These are phyloP conservation scores for Plantago elongata DNA, from an alignment of 257 asterid genomes.

Conservation along the genomic window DNA sequence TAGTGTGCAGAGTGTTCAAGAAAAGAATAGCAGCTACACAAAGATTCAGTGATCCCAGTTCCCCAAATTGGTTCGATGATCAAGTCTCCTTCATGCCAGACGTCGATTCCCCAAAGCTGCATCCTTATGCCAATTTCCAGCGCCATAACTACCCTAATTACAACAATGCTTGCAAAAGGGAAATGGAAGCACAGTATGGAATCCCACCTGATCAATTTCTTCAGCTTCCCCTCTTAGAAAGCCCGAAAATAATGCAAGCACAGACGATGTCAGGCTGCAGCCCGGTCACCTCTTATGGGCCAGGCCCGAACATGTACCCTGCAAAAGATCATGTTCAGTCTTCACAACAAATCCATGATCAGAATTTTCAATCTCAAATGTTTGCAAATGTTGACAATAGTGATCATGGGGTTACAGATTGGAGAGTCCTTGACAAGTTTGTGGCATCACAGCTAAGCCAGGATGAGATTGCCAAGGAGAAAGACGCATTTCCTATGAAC, in stretches of 20 bases:
- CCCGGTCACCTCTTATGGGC: not conserved
- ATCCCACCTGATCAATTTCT: slow-evolving; percentile 29
- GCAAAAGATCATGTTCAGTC: slow-evolving; percentile 22
- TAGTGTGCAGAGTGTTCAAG: slow-evolving; percentile 76
- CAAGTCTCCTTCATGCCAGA: slow-evolving; percentile 45
- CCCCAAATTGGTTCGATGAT: slow-evolving; percentile 67
- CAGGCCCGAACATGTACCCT: slow-evolving; percentile 24
- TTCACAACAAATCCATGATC: slow-evolving; percentile 21
- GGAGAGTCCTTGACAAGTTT: slow-evolving; percentile 81
- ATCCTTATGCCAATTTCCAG: not conserved
- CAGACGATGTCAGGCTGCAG: slow-evolving; percentile 18
- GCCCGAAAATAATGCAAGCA: slow-evolving; percentile 29
- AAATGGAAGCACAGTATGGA: slow-evolving; percentile 28
- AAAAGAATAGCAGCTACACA: slow-evolving; percentile 44
- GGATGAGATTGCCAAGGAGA: slow-evolving; percentile 41
- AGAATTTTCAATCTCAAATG: slow-evolving; percentile 23
- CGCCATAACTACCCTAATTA: not conserved
- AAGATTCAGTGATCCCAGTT: slow-evolving; percentile 39
- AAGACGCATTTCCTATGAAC: slow-evolving; percentile 21
- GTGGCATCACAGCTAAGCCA: slow-evolving; percentile 92
- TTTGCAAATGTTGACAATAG: slow-evolving; percentile 13
- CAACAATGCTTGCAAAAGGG: slow-evolving; percentile 32
- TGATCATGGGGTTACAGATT: slow-evolving; percentile 50
- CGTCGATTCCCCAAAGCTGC: slow-evolving; percentile 33
- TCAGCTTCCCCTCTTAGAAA: slow-evolving; percentile 45